Evolutionary conservation across 495 filamentous ascomycete genomes (phyloP).

Genomic region (Aspergillus wentii): DNA sequence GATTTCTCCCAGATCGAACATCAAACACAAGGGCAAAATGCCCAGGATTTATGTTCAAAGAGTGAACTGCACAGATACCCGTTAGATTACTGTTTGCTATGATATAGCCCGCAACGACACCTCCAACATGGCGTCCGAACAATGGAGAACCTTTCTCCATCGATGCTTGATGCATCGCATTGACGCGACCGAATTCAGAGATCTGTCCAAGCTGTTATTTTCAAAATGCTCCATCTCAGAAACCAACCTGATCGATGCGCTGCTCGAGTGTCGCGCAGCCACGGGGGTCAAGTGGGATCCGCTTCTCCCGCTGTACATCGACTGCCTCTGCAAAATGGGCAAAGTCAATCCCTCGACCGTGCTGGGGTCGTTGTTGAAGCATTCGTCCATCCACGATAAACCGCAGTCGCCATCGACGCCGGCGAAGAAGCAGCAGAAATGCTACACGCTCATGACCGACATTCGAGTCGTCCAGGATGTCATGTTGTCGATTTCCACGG

Average conservation of each 20-base stretch:
- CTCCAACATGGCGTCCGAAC: constrained; percentile 25
- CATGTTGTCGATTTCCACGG: constrained; percentile 36
- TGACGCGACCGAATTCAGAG: constrained; percentile 38
- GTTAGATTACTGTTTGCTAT: background rate
- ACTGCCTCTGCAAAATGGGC: constrained; percentile 50
- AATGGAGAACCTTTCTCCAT: constrained; percentile 42
- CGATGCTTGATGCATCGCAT: constrained; percentile 39
- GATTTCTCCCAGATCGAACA: too few species aligned
- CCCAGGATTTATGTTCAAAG: background rate
- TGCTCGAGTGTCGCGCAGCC: constrained; percentile 48
- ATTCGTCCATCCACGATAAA: constrained; percentile 43
- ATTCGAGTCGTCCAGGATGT: constrained; percentile 42
- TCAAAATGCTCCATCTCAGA: constrained; percentile 27
- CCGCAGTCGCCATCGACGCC: constrained; percentile 10
- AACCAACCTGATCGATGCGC: constrained; percentile 50
- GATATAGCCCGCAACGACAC: background rate
- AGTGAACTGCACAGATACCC: background rate
- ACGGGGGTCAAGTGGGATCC: constrained; percentile 56
- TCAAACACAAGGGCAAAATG: background rate
- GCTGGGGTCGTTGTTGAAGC: constrained; percentile 53
- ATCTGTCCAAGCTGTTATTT: constrained; percentile 30
- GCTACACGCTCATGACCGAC: constrained; percentile 40
- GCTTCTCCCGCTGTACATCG: constrained; percentile 57
- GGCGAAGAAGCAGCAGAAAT: constrained; percentile 14
- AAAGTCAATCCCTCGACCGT: constrained; percentile 52